A percentile compares a stretch with the other conserved stretches of the same genome.
Conservation (phyloP, 352 stramenopile species). For the Globisporangium lucens region DNA sequence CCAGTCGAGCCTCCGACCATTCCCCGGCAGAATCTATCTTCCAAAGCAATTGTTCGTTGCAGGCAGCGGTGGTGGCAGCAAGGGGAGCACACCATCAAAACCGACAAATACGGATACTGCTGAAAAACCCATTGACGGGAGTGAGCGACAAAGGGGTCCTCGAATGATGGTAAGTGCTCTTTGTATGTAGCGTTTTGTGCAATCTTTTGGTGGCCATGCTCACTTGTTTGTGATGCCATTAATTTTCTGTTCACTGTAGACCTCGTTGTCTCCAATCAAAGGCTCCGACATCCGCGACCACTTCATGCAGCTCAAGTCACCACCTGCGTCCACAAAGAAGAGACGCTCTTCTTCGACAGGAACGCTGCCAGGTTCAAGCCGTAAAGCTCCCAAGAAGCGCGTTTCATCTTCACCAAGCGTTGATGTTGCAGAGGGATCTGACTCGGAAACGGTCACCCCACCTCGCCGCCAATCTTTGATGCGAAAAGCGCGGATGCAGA, state of each 20-base stretch:
- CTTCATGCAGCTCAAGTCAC: slow-evolving; percentile 64
- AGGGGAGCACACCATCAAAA: background rate
- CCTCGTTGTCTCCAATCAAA: slow-evolving; percentile 77
- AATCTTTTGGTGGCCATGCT: background rate
- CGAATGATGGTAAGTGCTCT: slow-evolving; percentile 49
- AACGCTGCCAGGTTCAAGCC: slow-evolving; percentile 2
- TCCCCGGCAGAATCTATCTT: slow-evolving; percentile 80
- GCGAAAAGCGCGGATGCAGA: slow-evolving; percentile 35
- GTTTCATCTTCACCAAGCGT: slow-evolving; percentile 3
- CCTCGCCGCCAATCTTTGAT: slow-evolving; percentile 52
- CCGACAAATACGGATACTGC: background rate
- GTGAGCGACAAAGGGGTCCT: slow-evolving; percentile 14
- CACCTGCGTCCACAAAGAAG: slow-evolving; percentile 52
- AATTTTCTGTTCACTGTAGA: slow-evolving; percentile 28
- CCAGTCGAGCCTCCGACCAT: slow-evolving; percentile 79
- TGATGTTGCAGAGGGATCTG: background rate
- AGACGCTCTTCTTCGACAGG: slow-evolving; percentile 25
- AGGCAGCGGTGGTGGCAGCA: slow-evolving; percentile 13
- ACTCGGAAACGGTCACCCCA: slow-evolving; percentile 19
- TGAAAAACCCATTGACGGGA: background rate
- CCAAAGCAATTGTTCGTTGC: slow-evolving; percentile 62
- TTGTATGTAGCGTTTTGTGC: background rate
- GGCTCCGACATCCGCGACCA: slow-evolving; percentile 40
- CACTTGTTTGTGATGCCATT: slow-evolving; percentile 13
- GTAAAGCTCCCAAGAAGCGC: slow-evolving; percentile 14